These are phyloP conservation scores for Strobilomyces confusus DNA, from an alignment of 768 basidiomycete species.

Conservation along the genomic window DNA sequence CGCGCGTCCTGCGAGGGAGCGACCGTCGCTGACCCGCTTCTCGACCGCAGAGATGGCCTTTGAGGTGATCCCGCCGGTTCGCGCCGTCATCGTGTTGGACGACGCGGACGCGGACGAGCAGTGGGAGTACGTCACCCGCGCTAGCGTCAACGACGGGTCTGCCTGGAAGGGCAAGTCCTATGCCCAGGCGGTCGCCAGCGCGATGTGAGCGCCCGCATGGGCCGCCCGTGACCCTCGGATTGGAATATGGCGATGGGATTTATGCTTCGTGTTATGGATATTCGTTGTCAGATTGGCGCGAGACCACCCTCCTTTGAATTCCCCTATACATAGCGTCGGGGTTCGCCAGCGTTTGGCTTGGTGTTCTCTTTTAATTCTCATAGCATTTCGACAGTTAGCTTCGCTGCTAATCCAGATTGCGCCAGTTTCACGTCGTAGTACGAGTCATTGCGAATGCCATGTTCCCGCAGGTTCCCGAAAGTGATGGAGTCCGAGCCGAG, in stretches of 20 bases:
- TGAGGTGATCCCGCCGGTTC: constrained; percentile 29
- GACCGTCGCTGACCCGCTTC: background rate
- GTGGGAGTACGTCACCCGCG: constrained; percentile 32
- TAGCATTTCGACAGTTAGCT: constrained; percentile 6
- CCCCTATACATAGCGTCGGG: constrained; percentile 10
- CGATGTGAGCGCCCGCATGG: constrained; percentile 13
- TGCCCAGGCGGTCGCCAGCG: constrained; percentile 25
- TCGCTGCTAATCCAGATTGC: constrained; percentile 8
- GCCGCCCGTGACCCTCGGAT: background rate
- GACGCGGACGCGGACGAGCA: constrained; percentile 27
- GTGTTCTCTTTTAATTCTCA: constrained; percentile 2
- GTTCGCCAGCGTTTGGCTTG: background rate
- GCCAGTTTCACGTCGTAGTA: background rate
- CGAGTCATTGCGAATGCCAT: background rate
- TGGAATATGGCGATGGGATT: no score
- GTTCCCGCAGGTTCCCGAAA: background rate
- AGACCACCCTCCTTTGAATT: constrained; percentile 18
- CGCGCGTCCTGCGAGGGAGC: no score
- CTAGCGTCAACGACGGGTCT: constrained; percentile 25
- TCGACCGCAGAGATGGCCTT: constrained; percentile 23
- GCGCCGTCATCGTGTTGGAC: constrained; percentile 31
- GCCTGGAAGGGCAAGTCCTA: constrained; percentile 32
- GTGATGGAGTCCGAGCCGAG: background rate
- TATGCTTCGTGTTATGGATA: constrained; percentile 3
- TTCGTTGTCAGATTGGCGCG: background rate